Evolutionary conservation across 1,139 yeast genomes (phyloP).

Genomic region (Pichia sp.): DNA sequence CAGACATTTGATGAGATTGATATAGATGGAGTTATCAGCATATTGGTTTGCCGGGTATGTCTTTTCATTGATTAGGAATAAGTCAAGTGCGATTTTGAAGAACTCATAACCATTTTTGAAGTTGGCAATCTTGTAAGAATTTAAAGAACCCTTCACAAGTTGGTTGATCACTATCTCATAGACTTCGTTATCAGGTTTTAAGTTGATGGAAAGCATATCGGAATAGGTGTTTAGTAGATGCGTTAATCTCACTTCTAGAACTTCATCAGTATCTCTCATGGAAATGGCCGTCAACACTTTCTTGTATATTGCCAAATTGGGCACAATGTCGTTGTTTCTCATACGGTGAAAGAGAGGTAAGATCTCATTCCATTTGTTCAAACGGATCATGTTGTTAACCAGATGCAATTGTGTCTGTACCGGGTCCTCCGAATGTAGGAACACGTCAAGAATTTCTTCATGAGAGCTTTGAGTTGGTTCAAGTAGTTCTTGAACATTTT

Average conservation of each 20-base stretch:
- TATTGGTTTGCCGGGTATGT: conserved; percentile 29
- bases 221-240: conserved; percentile 60
- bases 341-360: conserved; percentile 25
- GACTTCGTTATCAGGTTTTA: conserved; percentile 51
- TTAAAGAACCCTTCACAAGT: conserved; percentile 44
- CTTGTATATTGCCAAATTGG: conserved; percentile 24
- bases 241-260: conserved; percentile 44
- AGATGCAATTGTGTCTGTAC: conserved; percentile 14
- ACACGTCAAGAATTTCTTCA: neutral
- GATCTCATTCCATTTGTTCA: conserved; percentile 25
- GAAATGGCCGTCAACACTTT: conserved; percentile 25
- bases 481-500: no score
- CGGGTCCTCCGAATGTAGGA: conserved; percentile 8
- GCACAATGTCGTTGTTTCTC: conserved; percentile 22
- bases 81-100: conserved; percentile 54
- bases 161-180: conserved; percentile 46
- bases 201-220: conserved; percentile 43
- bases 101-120: conserved; percentile 51
- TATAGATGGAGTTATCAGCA: conserved; percentile 14
- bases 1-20: conserved; percentile 20
- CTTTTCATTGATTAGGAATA: conserved; percentile 37
- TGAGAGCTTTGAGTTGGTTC: no score
- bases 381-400: conserved; percentile 18
- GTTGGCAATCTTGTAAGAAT: conserved; percentile 29
- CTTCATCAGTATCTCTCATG: conserved; percentile 30